These are phyloP conservation scores for Aspergillus ibericus DNA, from an alignment of 2,329 filamentous ascomycete species.

Conservation along the genomic window DNA sequence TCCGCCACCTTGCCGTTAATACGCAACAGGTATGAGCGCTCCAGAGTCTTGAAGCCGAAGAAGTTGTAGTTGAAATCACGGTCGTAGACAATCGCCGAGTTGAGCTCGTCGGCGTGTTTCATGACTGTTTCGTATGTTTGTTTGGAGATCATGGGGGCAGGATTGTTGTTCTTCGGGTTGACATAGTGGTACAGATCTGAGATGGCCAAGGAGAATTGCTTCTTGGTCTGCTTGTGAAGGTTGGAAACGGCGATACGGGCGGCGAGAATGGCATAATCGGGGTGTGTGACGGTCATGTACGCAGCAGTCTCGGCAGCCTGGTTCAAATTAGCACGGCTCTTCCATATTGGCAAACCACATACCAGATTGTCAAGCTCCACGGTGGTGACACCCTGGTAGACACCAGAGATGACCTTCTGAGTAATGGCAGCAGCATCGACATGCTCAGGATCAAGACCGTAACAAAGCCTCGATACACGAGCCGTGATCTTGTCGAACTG, in stretches of 20 bases:
- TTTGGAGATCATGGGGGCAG: conserved; percentile 92
- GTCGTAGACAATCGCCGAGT: conserved; percentile 98
- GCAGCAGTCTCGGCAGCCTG: conserved; percentile 97
- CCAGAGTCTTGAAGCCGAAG: conserved; percentile 98
- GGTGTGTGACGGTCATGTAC: conserved; percentile 99
- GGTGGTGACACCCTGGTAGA: conserved; percentile 97
- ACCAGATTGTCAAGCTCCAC: conserved; percentile 96
- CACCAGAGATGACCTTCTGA: conserved; percentile 98
- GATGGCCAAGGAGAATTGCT: conserved; percentile 96
- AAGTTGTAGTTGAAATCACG: conserved; percentile 99
- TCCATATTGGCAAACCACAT: conserved; percentile 40
- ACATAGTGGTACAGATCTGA: conserved; percentile 92
- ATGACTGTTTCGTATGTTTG: conserved; percentile 89
- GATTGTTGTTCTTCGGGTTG: conserved; percentile 83
- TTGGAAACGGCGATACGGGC: conserved; percentile 98
- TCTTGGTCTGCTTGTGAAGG: conserved; percentile 99
- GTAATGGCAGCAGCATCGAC: conserved; percentile 98
- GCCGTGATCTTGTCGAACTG: conserved; percentile 99
- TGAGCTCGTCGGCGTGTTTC: conserved; percentile 94
- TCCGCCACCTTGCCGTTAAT: conserved; percentile 95
- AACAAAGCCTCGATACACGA: conserved; percentile 94
- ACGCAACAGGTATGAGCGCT: conserved; percentile 95
- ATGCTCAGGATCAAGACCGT: conserved; percentile 92
- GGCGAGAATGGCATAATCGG: conserved; percentile 97
- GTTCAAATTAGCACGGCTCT: conserved; percentile 17